Evolutionary conservation across 805 yeast species (phyloP), one percentile per base, ranked within the genome.

Genomic region (Spathaspora hagerdaliae): DNA sequence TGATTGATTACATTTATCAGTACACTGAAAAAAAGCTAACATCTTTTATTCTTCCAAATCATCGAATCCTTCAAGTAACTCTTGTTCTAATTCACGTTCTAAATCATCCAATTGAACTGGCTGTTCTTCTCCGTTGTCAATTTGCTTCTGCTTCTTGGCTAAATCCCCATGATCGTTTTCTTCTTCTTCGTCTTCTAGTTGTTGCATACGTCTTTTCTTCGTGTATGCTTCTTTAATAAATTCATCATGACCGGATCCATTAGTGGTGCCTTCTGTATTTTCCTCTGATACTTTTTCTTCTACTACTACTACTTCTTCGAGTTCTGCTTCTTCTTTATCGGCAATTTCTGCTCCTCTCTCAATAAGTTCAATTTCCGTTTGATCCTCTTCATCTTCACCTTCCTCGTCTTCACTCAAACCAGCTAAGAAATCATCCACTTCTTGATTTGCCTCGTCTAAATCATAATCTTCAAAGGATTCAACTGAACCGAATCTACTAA

Each of bases 31-130:
- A 2, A 19, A 19, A 19, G 24, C 24, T 19, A 19, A 5, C 24
- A 19, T 19, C 24, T 19, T 19, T 19, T 42, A 48, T 26, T 51
- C 72, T 39, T 70, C 75, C 41, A 77, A 64, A 27, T 74, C 77
- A 45, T 78, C 82, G 51, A 81, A 62, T 31, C 81, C 81, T 53
- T 54, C 83, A 67, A 76, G 59, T 39, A 77, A 59, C 52, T 75
- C 79, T 48, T 71, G 68, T 51, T 77, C 81, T 32, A 75, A 69
- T 40, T 74, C 79, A 42, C 35, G 41, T 31, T 75, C 78, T 41
- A 71, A 62, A 27, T 70, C 73, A 6, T 46, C 56, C 29, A 14
- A 10, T 12, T 24, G 34, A 9, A 11, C 12, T 29, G 32, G 9
- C 3, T 29, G 12, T 10, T 24, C 32, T 19, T 14, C 19, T 31